Evolutionary conservation across 1,139 yeast genomes (phyloP).

Genomic region (Taphrina communis): DNA sequence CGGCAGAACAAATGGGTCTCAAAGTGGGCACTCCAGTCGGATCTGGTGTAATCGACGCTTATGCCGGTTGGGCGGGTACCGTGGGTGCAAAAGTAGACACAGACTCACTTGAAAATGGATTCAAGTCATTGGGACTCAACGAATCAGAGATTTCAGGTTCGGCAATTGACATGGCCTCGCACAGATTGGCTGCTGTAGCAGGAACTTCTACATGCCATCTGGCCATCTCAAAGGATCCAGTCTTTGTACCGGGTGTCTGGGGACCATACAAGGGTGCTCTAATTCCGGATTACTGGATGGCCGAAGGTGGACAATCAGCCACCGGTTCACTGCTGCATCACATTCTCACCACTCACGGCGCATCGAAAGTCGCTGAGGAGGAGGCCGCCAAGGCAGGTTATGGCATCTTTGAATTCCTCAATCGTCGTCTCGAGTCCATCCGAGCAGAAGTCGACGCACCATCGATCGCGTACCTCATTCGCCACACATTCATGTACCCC

Average conservation of each 20-base stretch:
- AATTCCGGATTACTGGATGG: constrained; percentile 88
- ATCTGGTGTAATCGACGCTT: constrained; percentile 95
- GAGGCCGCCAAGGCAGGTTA: constrained; percentile 68
- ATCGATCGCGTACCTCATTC: constrained; percentile 79
- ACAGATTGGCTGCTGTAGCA: constrained; percentile 95
- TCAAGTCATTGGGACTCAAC: constrained; percentile 53
- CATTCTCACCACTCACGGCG: constrained; percentile 89
- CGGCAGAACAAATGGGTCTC: constrained; percentile 87
- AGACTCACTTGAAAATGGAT: constrained; percentile 55
- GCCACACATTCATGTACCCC: constrained; percentile 88
- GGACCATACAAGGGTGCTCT: constrained; percentile 95
- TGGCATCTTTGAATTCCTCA: constrained; percentile 82
- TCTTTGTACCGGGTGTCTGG: constrained; percentile 97
- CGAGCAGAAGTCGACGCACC: constrained; percentile 64
- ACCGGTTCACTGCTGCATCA: constrained; percentile 94
- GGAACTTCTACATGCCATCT: constrained; percentile 98
- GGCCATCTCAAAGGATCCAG: constrained; percentile 80
- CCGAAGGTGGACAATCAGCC: constrained; percentile 99
- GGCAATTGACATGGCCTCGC: constrained; percentile 59
- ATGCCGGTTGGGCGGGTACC: constrained; percentile 98
- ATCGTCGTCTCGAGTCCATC: constrained; percentile 71
- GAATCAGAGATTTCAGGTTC: constrained; percentile 48
- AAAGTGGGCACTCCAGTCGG: constrained; percentile 83
- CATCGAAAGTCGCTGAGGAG: constrained; percentile 70
- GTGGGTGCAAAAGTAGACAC: constrained; percentile 81